These are phyloP conservation scores for Clavispora santaluciae DNA, from an alignment of 805 yeast genomes.

Conservation along the genomic window DNA sequence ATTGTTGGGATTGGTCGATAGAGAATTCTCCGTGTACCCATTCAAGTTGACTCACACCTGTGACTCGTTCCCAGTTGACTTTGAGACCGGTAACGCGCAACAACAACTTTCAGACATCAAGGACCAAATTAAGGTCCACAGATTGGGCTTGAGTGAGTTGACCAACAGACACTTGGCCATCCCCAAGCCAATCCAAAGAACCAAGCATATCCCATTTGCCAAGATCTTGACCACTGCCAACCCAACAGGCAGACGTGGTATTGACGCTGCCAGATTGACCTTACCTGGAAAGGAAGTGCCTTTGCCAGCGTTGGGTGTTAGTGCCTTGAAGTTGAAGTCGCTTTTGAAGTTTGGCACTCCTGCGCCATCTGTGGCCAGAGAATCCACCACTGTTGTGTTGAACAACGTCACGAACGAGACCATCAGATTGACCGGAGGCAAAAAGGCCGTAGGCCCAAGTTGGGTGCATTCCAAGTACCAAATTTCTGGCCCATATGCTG, in stretches of 20 bases:
- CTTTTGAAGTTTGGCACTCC: slow-evolving; percentile 49
- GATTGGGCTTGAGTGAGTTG: slow-evolving; percentile 77
- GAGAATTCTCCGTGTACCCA: slow-evolving; percentile 79
- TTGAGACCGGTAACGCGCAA: slow-evolving; percentile 24
- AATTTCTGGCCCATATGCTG: slow-evolving; percentile 43
- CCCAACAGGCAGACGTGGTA: slow-evolving; percentile 63
- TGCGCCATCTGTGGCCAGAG: slow-evolving; percentile 64
- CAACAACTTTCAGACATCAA: slow-evolving; percentile 43
- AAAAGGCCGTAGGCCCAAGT: slow-evolving; percentile 61
- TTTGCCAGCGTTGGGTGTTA: slow-evolving; percentile 66
- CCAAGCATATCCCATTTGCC: slow-evolving; percentile 68
- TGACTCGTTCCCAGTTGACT: slow-evolving; percentile 53
- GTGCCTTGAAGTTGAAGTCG: slow-evolving; percentile 63
- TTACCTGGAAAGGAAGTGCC: slow-evolving; percentile 75
- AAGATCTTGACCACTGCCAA: slow-evolving; percentile 58
- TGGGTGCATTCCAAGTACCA: slow-evolving; percentile 84
- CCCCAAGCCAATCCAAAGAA: slow-evolving; percentile 66
- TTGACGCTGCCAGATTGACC: slow-evolving; percentile 59
- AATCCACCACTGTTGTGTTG: slow-evolving; percentile 68
- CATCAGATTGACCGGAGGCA: slow-evolving; percentile 79
- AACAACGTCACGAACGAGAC: slow-evolving; percentile 48
- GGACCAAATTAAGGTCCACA: slow-evolving; percentile 52
- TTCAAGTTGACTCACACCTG: slow-evolving; percentile 78
- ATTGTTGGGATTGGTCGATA: slow-evolving; percentile 66
- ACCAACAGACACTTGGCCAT: slow-evolving; percentile 74